Percentiles rank a stretch among this genome's conserved stretches.
Evolutionary conservation across 2,329 filamentous ascomycete species (phyloP).

Genomic region (Sporothrix euskadiensis): DNA sequence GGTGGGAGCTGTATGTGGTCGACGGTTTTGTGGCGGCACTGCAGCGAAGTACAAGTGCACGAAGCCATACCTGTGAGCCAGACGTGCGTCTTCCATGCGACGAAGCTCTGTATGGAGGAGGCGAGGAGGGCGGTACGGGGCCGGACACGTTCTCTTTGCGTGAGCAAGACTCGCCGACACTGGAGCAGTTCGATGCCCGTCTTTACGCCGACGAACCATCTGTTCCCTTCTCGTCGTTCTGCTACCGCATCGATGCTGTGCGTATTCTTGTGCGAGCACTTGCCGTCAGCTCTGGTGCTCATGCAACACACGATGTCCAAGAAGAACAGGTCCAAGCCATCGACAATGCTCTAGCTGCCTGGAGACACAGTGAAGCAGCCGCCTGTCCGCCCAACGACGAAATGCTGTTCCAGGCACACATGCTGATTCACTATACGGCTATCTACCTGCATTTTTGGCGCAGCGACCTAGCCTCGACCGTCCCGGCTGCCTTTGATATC

Average conservation of each 20-base stretch:
- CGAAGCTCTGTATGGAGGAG: neutral
- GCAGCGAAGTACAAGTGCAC: neutral
- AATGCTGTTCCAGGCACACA: slow-evolving; percentile 15
- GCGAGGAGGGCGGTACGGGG: neutral
- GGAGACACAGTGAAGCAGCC: neutral
- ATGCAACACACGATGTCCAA: slow-evolving; percentile 5
- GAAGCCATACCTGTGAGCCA: slow-evolving; percentile 2
- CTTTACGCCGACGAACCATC: neutral
- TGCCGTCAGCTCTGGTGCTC: neutral
- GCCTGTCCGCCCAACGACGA: slow-evolving; percentile 1
- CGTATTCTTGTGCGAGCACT: neutral
- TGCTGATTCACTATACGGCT: slow-evolving; percentile 1
- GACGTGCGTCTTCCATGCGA: neutral
- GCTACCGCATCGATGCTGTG: slow-evolving; percentile 9
- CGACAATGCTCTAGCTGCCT: slow-evolving; percentile 5
- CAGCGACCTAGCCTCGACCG: neutral
- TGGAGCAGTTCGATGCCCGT: neutral
- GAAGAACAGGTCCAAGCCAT: slow-evolving; percentile 18
- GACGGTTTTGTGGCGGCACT: slow-evolving; percentile 6
- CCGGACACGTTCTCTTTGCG: neutral
- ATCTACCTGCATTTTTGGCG: slow-evolving; percentile 17
- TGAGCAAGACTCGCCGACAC: neutral
- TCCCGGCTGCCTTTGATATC: slow-evolving; percentile 8
- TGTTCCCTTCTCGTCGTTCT: neutral
- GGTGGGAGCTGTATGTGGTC: slow-evolving; percentile 12